Evolutionary conservation across 2,329 filamentous ascomycete species (phyloP), one percentile per base, ranked within the genome.

Genomic region (Colletotrichum sp.): DNA sequence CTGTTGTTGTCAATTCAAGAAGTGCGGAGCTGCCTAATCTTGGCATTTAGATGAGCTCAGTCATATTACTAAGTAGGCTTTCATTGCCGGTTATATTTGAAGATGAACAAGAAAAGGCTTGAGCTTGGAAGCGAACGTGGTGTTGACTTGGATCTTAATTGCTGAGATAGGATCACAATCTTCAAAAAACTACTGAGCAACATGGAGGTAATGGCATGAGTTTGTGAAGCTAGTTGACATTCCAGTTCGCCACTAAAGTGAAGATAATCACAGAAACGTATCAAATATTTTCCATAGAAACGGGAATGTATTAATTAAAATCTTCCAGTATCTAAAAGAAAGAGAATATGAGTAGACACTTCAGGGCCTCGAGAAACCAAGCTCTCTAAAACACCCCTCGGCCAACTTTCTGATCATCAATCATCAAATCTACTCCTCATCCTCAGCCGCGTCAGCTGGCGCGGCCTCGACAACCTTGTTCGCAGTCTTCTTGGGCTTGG

Each of bases 401-500:
- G 55, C 10, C 34, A 21, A 14, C 18, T 21, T 26, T 21, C 34
- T 39, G 61, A 39, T 64, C 26, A 55, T 52, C 26, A 21, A 34
- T 64, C 28, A 18, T 67, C 36, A 24, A 24, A 70, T 61, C 24
- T 70, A 70, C 68, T 70, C 68, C 68, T 70, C 68, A n/a, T 70
- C 57, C 57, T 86, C 85, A 34, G 79, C 81, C 68, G 79, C 84
- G 68, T 84, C 82, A 28, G 77, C 75, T 67, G 82, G 82, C 18
- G 71, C 77, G 67, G 83, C 81, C 52, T 79, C 79, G 67, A 81
- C 78, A 39, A 79, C 78, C 68, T 70, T 70, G 57, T 63, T 70
- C 57, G 24, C 18, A n/a, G 48, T 26, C 48, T 39, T 65, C n/a
- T 32, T 36, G 9, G 39, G 55, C 34, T 52, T 55, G n/a, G 61